Percentiles rank a stretch among this genome's conserved stretches.
Evolutionary conservation across 163 green algal species (phyloP).

Genomic region (Scenedesmus sp.): DNA sequence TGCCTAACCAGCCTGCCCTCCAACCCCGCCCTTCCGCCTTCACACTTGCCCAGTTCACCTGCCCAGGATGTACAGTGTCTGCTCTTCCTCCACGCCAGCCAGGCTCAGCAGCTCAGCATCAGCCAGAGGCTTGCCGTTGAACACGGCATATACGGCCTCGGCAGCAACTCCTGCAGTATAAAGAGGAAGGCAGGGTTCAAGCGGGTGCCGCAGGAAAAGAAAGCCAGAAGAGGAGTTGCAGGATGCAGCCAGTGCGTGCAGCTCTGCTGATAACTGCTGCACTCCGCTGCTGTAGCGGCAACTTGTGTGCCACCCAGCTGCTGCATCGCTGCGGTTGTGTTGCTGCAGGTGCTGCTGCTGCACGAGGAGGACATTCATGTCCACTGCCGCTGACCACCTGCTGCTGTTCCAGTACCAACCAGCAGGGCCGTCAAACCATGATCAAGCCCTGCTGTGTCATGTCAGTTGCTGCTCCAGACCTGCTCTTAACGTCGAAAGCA

Average conservation of each 20-base stretch:
- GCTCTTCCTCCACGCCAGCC: slow-evolving; percentile 71
- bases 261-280: no score
- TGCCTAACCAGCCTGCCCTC: background rate
- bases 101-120: slow-evolving; percentile 68
- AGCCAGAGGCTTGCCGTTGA: slow-evolving; percentile 87
- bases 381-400: no score
- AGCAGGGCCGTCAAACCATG: background rate
- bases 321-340: no score
- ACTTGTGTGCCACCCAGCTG: no score
- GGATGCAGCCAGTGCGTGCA: background rate
- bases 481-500: no score
- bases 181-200: background rate
- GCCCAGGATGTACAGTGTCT: slow-evolving; percentile 70
- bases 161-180: slow-evolving; percentile 70
- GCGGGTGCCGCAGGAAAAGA: background rate
- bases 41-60: no score
- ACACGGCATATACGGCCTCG: slow-evolving; percentile 86
- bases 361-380: no score
- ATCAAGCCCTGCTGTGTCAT: background rate
- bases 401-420: no score
- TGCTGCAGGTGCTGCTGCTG: no score
- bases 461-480: no score
- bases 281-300: no score
- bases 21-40: no score
- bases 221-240: background rate